Percentiles rank a stretch among this genome's conserved stretches.
Evolutionary conservation across 495 filamentous ascomycete species (phyloP).

Genomic region (Geoglossum glabrum): DNA sequence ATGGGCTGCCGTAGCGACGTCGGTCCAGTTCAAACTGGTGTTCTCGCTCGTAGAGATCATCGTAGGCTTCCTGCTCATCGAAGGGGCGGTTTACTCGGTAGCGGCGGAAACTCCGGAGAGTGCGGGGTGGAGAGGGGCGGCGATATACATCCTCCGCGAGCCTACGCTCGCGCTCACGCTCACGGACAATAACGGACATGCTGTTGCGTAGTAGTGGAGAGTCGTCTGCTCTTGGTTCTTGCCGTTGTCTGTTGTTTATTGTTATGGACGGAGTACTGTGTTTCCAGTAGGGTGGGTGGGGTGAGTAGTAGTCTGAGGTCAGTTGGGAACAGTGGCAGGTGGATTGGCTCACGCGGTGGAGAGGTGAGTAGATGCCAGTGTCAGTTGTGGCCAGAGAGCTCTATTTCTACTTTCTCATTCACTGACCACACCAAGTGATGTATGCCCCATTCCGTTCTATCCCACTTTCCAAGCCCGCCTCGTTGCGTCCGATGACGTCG

Average conservation of each 20-base stretch:
- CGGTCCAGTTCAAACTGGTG: conserved; percentile 9
- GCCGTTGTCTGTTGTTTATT: not conserved
- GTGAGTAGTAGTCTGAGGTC: not conserved
- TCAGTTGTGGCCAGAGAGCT: not conserved
- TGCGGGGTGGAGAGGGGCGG: not conserved
- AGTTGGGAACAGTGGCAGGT: not conserved
- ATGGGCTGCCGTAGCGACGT: conserved; percentile 14
- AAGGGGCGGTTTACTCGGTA: conserved; percentile 31
- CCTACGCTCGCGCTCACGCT: conserved; percentile 1
- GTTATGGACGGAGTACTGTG: not conserved
- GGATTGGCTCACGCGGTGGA: not conserved
- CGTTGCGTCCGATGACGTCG: not conserved
- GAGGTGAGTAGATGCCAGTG: not conserved
- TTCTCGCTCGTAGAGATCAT: conserved; percentile 5
- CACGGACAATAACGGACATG: conserved; percentile 1
- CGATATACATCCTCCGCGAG: not conserved
- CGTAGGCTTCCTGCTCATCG: conserved; percentile 27
- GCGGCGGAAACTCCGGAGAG: conserved; percentile 27
- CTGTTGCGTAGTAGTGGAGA: not conserved
- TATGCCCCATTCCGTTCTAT: too few species aligned
- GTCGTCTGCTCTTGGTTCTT: too few species aligned
- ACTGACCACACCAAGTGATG: too few species aligned
- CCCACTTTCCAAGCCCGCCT: not conserved
- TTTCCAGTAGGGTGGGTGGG: not conserved
- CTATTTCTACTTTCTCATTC: not conserved